A percentile compares a stretch with the other conserved stretches of the same genome.
phyloP scores from a whole-genome alignment of 306 rosid genomes.

The Sicyos baderoa region DNA sequence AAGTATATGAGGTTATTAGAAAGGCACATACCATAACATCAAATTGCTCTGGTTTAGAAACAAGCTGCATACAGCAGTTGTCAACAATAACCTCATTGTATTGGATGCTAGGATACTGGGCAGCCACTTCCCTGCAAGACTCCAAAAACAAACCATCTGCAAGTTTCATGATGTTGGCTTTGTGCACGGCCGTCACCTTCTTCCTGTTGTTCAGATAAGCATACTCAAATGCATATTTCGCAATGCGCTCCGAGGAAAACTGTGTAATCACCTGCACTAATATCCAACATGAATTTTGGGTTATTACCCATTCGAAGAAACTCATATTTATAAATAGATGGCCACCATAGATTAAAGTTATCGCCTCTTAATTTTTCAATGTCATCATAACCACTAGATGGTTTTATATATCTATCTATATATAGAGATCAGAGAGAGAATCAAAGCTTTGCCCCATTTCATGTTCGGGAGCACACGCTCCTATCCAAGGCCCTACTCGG shows the following conservation, averaged over 20 bases:
- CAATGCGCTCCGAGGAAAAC: conserved; percentile 22
- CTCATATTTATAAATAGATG: too few relatives aligned
- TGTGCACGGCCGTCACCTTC: conserved; percentile 92
- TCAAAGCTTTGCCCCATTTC: too few relatives aligned
- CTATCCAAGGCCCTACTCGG: too few relatives aligned
- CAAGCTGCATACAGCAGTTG: conserved; percentile 57
- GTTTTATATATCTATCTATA: too few relatives aligned
- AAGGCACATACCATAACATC: conserved; percentile 18
- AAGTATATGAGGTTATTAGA: not conserved
- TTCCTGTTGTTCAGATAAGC: conserved; percentile 81
- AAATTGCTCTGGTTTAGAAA: conserved; percentile 17
- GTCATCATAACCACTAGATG: too few relatives aligned
- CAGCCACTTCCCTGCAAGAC: conserved; percentile 58
- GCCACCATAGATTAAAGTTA: too few relatives aligned
- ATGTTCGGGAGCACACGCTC: too few relatives aligned
- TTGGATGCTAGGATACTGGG: conserved; percentile 48
- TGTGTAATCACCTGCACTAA: conserved; percentile 13
- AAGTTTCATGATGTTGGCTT: conserved; percentile 93
- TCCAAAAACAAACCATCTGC: conserved; percentile 89
- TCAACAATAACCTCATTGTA: conserved; percentile 67
- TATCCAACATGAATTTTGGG: too few relatives aligned
- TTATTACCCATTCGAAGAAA: too few relatives aligned
- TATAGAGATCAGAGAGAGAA: too few relatives aligned
- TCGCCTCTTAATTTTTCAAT: too few relatives aligned
- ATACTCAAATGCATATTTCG: conserved; percentile 87